Base-by-base conservation (phyloP, 768 basidiomycete species). In the Phaeolepiota aurea region DNA sequence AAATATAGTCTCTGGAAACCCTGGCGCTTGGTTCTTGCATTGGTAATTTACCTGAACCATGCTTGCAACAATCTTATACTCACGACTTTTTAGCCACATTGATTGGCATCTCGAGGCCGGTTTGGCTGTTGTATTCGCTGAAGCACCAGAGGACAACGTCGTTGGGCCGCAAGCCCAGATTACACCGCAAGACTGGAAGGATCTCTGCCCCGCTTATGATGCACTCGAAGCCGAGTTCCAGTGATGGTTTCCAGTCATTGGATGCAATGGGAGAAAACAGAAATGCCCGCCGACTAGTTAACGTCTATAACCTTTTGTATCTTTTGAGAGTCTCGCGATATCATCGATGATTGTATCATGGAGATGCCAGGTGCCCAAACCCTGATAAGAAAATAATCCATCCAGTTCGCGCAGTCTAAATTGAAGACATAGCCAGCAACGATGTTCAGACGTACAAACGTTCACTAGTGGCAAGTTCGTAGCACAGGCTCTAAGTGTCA, bases 121-220 rank as follows among this genome's bases (percentile, higher is more conserved):
- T 34, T 21, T 41, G 3, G 40, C 40, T 21, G 20, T 41, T 3
- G 40, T 35, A 10, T 41, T 41, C 20, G 40, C 40, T 35, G 40
- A 41, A 41, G 40, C 40, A 1, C 47, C 44, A 37, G 32, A 42
- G 23, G 49, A 48, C 33, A 50, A 50, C 22, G 34, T 50, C n/a
- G 37, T 28, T 22, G 49, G 49, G 15, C 43, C 44, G n/a, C 33
- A 50, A 15, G 18, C 43, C 5, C 49, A 50, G 38, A 47, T 50
- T 18, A 46, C 44, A 32, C 49, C 49, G 2, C 21, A 45, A 30
- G 49, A 50, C 30, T 50, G 49, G 49, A 5, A 9, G 15, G 15
- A 35, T 15, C 33, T 35, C 33, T 35, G 33, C 33, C 33, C 33
- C n/a, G 33, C 7, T 9, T 35, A 35, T 16, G 33, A 35, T 35